phyloP scores from a whole-genome alignment of 805 yeast species.

The Candida vartiovaarae region DNA sequence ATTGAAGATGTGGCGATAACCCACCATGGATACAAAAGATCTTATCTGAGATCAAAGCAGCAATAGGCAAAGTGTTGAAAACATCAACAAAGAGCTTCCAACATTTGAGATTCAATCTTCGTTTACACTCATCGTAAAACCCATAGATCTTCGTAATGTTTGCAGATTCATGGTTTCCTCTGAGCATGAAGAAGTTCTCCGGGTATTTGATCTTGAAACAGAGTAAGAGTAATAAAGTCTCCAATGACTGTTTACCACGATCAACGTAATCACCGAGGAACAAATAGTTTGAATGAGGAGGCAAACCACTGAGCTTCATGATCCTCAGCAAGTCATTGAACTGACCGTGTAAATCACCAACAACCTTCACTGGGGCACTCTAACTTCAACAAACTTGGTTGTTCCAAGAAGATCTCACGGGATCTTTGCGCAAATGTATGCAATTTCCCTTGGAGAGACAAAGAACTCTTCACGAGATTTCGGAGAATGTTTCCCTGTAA shows the following conservation, averaged over 20 bases:
- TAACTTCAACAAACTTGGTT: constrained; percentile 83
- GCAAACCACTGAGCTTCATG: constrained; percentile 94
- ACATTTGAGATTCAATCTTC: constrained; percentile 84
- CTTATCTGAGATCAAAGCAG: constrained; percentile 92
- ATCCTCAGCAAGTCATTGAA: constrained; percentile 85
- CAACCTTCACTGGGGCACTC: constrained; percentile 73
- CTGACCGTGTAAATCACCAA: constrained; percentile 96
- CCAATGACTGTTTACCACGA: constrained; percentile 93
- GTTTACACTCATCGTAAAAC: constrained; percentile 95
- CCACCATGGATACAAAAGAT: constrained; percentile 90
- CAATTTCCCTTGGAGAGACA: constrained; percentile 49
- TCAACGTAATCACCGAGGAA: constrained; percentile 97
- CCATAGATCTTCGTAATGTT: constrained; percentile 96
- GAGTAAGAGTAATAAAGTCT: constrained; percentile 77
- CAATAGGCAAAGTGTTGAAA: constrained; percentile 90
- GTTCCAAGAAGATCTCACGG: constrained; percentile 80
- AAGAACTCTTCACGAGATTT: constrained; percentile 15
- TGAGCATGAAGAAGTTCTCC: constrained; percentile 82
- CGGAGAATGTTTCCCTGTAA: constrained; percentile 13
- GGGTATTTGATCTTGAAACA: constrained; percentile 97
- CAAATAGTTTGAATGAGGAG: constrained; percentile 87
- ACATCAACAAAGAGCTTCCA: constrained; percentile 95
- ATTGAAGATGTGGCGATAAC: constrained; percentile 61
- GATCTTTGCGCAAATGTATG: constrained; percentile 78
- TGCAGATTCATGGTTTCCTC: constrained; percentile 98